phyloP scores from a whole-genome alignment of 371 early-diverging fungal species.

The Mucor plumbeus region DNA sequence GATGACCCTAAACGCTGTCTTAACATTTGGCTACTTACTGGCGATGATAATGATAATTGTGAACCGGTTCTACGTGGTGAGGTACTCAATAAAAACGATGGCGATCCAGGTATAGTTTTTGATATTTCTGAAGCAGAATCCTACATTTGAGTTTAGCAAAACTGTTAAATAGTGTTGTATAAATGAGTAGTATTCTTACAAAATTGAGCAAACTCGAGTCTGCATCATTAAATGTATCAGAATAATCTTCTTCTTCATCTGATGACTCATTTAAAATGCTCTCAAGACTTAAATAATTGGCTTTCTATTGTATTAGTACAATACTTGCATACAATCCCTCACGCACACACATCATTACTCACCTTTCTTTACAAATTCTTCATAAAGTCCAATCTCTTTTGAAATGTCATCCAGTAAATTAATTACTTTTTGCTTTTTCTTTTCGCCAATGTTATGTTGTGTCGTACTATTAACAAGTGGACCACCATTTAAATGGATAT shows the following conservation, averaged over 20 bases:
- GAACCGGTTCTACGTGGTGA: slow-evolving; percentile 19
- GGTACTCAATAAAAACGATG: slow-evolving; percentile 23
- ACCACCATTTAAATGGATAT: slow-evolving; percentile 64
- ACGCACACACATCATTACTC: slow-evolving; percentile 12
- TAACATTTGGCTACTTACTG: slow-evolving; percentile 7
- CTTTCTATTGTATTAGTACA: slow-evolving; percentile 20
- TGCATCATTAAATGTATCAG: slow-evolving; percentile 31
- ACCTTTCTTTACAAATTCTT: slow-evolving; percentile 81
- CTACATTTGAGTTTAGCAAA: slow-evolving; percentile 20
- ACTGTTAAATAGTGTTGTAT: not conserved
- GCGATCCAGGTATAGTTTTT: slow-evolving; percentile 33
- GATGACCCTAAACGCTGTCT: slow-evolving; percentile 30
- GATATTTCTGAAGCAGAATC: slow-evolving; percentile 52
- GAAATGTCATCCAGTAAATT: slow-evolving; percentile 66
- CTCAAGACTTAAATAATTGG: slow-evolving; percentile 55
- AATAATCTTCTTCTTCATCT: slow-evolving; percentile 44
- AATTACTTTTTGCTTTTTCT: slow-evolving; percentile 52
- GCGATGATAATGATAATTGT: slow-evolving; percentile 19
- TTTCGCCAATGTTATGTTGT: slow-evolving; percentile 42
- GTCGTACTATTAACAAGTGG: slow-evolving; percentile 43
- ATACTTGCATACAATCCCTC: too few relatives aligned
- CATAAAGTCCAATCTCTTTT: slow-evolving; percentile 73
- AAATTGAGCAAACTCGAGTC: slow-evolving; percentile 45
- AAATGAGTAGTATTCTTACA: slow-evolving; percentile 25
- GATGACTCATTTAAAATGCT: slow-evolving; percentile 61